Conservation (phyloP, 2,329 filamentous ascomycete species). For the Dactylellina haptotyla region DNA sequence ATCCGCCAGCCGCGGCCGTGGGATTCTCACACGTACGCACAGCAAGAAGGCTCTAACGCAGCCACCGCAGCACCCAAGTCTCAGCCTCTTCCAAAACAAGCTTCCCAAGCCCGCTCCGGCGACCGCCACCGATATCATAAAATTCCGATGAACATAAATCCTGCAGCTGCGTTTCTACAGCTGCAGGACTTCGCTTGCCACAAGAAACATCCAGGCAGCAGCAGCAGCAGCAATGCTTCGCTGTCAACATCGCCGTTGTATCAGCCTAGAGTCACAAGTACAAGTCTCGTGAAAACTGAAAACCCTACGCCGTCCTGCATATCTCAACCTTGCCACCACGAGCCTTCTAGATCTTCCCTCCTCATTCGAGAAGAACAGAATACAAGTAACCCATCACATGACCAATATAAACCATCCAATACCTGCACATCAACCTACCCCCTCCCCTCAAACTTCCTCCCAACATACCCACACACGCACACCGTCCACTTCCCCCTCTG, state of each 20-base stretch:
- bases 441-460: conserved; percentile 1
- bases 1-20: no score
- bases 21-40: background rate
- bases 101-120: background rate
- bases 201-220: conserved; percentile 7
- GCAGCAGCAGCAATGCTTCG: conserved; percentile 8
- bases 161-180: background rate
- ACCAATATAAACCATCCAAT: conserved; percentile 13
- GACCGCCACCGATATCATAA: background rate
- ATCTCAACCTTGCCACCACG: no score
- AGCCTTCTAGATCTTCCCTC: no score
- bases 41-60: background rate
- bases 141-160: conserved; percentile 7
- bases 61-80: background rate
- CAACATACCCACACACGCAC: conserved; percentile 21
- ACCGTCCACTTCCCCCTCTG: conserved; percentile 25
- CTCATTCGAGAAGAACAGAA: no score
- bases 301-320: no score
- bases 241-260: no score
- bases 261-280: no score
- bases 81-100: background rate
- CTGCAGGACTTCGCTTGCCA: background rate
- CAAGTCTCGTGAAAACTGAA: no score
- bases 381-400: conserved; percentile 1
- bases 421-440: conserved; percentile 19